These are phyloP conservation scores for Blechomonas ayalai DNA, from an alignment of 208 protist genomes.

Conservation along the genomic window DNA sequence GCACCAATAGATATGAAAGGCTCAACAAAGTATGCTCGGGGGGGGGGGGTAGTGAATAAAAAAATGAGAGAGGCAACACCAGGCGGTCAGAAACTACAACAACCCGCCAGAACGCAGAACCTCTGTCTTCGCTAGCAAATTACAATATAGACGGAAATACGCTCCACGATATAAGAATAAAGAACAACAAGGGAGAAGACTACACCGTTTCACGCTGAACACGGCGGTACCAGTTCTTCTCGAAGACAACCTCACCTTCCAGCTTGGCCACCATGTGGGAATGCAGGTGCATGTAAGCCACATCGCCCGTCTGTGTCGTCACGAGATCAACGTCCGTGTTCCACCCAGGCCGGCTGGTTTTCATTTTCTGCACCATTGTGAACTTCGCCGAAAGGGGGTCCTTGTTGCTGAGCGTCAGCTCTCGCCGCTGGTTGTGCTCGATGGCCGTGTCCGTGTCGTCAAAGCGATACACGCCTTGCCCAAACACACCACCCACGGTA, in stretches of 20 bases:
- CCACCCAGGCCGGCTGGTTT: constrained; percentile 28
- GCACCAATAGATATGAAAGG: too few species aligned
- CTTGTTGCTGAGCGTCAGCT: constrained; percentile 45
- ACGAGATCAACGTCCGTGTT: constrained; percentile 39
- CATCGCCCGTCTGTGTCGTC: constrained; percentile 25
- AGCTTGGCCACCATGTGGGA: constrained; percentile 27
- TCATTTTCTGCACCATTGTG: constrained; percentile 39
- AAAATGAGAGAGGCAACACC: too few species aligned
- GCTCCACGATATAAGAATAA: too few species aligned
- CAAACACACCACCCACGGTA: constrained; percentile 53
- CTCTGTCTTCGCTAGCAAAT: too few species aligned
- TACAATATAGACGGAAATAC: too few species aligned
- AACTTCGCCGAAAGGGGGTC: constrained; percentile 55
- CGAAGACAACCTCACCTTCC: constrained; percentile 32
- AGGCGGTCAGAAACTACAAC: too few species aligned
- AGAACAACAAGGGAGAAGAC: background rate
- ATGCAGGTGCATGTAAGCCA: constrained; percentile 34
- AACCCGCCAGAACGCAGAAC: too few species aligned
- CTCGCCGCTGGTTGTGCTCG: constrained; percentile 51
- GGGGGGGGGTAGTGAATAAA: too few species aligned
- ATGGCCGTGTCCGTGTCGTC: constrained; percentile 56
- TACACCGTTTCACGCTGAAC: constrained; percentile 38
- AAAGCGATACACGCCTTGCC: constrained; percentile 48
- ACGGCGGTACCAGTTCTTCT: constrained; percentile 36
- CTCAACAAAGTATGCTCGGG: too few species aligned